Base-by-base conservation (phyloP, 2,329 filamentous ascomycete species). In the Colletotrichum cuscutae region DNA sequence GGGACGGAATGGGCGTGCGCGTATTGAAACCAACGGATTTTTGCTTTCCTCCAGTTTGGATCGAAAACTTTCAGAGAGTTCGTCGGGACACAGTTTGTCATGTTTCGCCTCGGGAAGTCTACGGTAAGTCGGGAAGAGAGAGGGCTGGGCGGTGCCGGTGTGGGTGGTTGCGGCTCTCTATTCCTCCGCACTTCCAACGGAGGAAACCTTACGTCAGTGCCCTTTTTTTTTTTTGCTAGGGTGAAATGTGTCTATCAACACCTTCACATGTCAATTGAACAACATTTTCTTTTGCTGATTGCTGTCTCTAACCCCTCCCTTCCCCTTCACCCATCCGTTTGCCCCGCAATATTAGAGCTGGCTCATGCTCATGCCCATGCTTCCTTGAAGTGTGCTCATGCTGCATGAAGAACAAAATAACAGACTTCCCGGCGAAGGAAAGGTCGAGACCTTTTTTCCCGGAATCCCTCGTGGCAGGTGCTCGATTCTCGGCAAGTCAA, bases 91-190 rank as follows among this genome's bases (percentile, higher is more conserved):
- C 42, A 60, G 49, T 37, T 72, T 73, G 66, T 65, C 60, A 70
- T 56, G 60, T 65, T 71, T 73, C 71, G 54, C 54, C 53, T 73
- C 60, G 66, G 60, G 56, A 73, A 65, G 71, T 73, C 62, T 71
- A 49, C 37, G 56, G 32, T 56, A 60, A 72, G 59, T 49, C 32
- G 53, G 70, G 32, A 64, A 42, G 26, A 58, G 22, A 13, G 30
- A n/a, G 42, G 7, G 42, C 19, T 42, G 37, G 35, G 37, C 35
- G 13, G 35, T 42, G 35, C 12, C 15, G 37, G 37, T 49, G 53
- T 53, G 13, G 13, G 59, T 64, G 11, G 49, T 22, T 59, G 60
- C 59, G 65, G 65, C 54, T 70, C 70, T 54, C 24, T 70, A 24
- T 53, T 62, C 13, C 49, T 46, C 46, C 46, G n/a, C 57, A 26